Conservation (phyloP, 2,329 filamentous ascomycete genomes). For the Exophiala phaeomuriformis region DNA sequence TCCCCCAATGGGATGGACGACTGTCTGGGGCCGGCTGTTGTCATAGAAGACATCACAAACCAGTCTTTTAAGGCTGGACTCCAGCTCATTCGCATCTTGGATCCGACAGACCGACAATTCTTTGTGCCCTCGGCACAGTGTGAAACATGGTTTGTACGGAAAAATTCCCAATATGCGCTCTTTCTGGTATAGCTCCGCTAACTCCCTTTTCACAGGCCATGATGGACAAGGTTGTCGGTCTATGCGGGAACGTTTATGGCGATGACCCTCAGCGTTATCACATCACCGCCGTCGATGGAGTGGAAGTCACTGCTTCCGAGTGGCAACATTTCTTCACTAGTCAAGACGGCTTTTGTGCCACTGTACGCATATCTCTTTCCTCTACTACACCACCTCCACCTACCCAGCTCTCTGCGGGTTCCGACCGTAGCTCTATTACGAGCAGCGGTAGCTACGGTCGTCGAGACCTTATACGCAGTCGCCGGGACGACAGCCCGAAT, state of each 20-base stretch:
- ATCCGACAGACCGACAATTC: conserved; percentile 1
- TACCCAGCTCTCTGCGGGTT: neutral
- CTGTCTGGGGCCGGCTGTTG: neutral
- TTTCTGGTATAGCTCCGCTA: neutral
- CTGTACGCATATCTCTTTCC: neutral
- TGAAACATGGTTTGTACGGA: conserved; percentile 2
- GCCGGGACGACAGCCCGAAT: neutral
- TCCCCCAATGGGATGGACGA: neutral
- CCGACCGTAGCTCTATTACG: neutral
- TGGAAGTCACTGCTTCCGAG: conserved; percentile 30
- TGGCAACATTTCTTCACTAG: neutral
- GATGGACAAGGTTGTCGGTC: neutral
- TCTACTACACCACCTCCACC: neutral
- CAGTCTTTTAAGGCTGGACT: neutral
- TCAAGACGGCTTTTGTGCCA: neutral
- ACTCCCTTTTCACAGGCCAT: neutral
- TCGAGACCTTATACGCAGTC: neutral
- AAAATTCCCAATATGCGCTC: neutral
- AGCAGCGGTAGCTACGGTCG: neutral
- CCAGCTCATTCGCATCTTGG: neutral
- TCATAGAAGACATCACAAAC: neutral
- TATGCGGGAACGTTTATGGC: neutral
- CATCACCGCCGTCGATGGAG: conserved; percentile 34
- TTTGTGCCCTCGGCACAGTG: neutral
- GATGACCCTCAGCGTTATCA: neutral